phyloP scores from a whole-genome alignment of 208 protist genomes.

The Leishmania martiniquensis region DNA sequence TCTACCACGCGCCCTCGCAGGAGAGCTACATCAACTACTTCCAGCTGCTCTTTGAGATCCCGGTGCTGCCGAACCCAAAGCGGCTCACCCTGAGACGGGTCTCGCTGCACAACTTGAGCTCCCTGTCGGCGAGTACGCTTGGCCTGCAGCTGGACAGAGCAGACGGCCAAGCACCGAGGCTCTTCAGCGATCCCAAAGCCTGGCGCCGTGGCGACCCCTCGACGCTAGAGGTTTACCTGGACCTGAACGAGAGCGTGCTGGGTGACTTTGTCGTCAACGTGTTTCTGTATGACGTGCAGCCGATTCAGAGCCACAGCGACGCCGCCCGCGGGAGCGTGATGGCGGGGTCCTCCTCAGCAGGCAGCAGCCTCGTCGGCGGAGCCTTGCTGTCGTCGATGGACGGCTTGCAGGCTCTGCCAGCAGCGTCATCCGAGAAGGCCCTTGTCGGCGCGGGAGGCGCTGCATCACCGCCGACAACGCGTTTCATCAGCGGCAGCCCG shows the following conservation, averaged over 20 bases:
- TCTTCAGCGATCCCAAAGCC: conserved; percentile 65
- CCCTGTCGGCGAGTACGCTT: conserved; percentile 41
- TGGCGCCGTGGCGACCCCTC: conserved; percentile 42
- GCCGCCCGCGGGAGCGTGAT: too few relatives aligned
- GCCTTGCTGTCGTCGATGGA: background rate
- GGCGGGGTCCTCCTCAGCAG: background rate
- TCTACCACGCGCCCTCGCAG: conserved; percentile 66
- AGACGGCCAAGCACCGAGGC: conserved; percentile 31
- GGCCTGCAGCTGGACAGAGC: conserved; percentile 55
- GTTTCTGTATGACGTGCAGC: conserved; percentile 50
- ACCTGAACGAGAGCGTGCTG: conserved; percentile 58
- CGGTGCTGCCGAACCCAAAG: conserved; percentile 63
- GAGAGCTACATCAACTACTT: conserved; percentile 87
- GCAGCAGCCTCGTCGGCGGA: conserved; percentile 1
- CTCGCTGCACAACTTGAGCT: conserved; percentile 68
- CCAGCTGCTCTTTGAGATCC: conserved; percentile 78
- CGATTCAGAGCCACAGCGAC: background rate
- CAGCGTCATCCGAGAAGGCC: conserved; percentile 1
- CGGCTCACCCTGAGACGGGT: conserved; percentile 50
- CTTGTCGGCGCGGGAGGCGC: background rate
- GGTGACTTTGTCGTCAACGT: conserved; percentile 75
- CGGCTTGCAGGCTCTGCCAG: background rate
- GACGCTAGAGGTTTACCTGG: conserved; percentile 50
- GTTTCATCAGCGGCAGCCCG: conserved; percentile 14
- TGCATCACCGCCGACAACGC: conserved; percentile 7